Evolutionary conservation across 441 rosid species (phyloP), one percentile per base, ranked within the genome.

Genomic region (Erysimum cheiri): DNA sequence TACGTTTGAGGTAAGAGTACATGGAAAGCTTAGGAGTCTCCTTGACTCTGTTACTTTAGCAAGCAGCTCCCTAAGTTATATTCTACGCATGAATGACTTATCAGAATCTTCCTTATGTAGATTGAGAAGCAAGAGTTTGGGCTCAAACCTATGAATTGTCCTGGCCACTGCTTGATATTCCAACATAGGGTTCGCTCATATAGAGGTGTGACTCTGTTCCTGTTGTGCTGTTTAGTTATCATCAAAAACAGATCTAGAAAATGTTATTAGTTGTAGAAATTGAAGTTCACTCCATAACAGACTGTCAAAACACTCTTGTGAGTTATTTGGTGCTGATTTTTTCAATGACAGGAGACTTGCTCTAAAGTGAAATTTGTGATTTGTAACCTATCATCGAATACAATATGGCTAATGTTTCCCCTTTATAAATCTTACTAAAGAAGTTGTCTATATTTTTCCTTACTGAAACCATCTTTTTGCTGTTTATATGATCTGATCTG

Each of bases 81-180:
- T 67, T 32, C 15, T 39, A 8, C 9, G 47, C 10, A 10, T 17
- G 15, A n/a, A 44, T 74, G 67, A 64, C 65, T 70, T 69, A 39
- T 62, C 41, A 19, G 67, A 41, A 26, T 39, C 40, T 67, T 68
- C 58, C 56, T 71, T 40, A n/a, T 65, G 62, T 83, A 96, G 97
- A 76, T 96, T 77, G 98, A 93, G 66, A 93, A 93, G 65, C 97
- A 96, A 78, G 97, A 91, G 79, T 93, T 91, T 65, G 98, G 98
- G 43, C 81, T 96, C 76, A 96, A 93, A 78, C 99, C 99, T 70
- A 96, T 93, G 99, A 96, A 96, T 72, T 96, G 98, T 76, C 97
- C 98, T 15, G 96, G 98, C 31, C 99, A 96, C 72, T 93, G 99
- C 79, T 85, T 96, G 81, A 91, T 96, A 82, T 96, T 96, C 85